phyloP scores from a whole-genome alignment of 2,329 filamentous ascomycete species.

The Verticillium albo-atrum region DNA sequence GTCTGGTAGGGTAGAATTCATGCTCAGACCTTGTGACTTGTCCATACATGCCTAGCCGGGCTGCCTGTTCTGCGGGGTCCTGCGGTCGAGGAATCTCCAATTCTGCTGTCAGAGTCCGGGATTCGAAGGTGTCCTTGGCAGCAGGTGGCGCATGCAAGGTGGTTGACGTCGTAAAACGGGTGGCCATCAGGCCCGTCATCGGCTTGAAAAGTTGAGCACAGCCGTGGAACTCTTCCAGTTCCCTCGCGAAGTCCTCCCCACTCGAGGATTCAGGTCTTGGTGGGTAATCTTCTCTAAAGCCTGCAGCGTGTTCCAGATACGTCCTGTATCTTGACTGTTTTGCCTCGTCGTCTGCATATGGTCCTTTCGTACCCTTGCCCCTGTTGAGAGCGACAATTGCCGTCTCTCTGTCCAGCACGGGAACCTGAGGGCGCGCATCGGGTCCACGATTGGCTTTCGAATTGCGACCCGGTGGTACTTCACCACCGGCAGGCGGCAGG shows the following conservation, averaged over 20 bases:
- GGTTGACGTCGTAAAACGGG: slow-evolving; percentile 71
- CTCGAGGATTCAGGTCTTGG: slow-evolving; percentile 35
- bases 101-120: slow-evolving; percentile 11
- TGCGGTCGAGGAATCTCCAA: slow-evolving; percentile 53
- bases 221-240: slow-evolving; percentile 70
- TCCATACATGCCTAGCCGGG: slow-evolving; percentile 89
- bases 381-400: slow-evolving; percentile 66
- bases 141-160: neutral
- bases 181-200: slow-evolving; percentile 88
- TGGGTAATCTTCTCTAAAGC: slow-evolving; percentile 54
- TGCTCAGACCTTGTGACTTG: slow-evolving; percentile 70
- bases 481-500: slow-evolving; percentile 72
- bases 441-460: neutral
- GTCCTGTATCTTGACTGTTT: slow-evolving; percentile 78
- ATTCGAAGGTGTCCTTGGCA: slow-evolving; percentile 4
- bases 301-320: slow-evolving; percentile 76
- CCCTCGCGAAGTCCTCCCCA: slow-evolving; percentile 72
- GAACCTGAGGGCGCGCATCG: slow-evolving; percentile 54
- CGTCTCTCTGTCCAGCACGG: slow-evolving; percentile 60
- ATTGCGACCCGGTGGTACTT: slow-evolving; percentile 56
- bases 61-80: slow-evolving; percentile 81
- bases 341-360: slow-evolving; percentile 75
- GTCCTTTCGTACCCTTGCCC: slow-evolving; percentile 62
- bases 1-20: slow-evolving; percentile 73
- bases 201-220: slow-evolving; percentile 77